Conservation (phyloP, 257 asterid species). For the Solanum sitiens region DNA sequence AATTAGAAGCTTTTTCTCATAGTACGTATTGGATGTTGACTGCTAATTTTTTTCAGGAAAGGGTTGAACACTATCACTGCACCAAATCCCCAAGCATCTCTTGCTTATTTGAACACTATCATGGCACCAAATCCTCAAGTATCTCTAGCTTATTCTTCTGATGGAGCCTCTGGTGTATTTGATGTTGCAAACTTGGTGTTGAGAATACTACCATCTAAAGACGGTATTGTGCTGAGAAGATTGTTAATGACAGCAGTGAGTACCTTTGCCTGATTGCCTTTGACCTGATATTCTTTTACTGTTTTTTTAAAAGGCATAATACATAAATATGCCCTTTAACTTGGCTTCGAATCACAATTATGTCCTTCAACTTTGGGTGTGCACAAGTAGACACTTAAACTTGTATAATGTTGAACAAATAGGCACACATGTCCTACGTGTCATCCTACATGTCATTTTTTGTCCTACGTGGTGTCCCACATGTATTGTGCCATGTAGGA, state of each 20-base stretch:
- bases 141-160: conserved; percentile 31
- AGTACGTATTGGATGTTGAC: not conserved
- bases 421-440: too few species aligned
- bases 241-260: conserved; percentile 85
- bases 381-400: not conserved
- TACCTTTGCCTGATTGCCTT: not conserved
- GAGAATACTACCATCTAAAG: conserved; percentile 67
- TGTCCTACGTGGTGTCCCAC: too few species aligned
- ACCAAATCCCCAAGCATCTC: conserved; percentile 30
- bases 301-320: not conserved
- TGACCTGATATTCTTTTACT: not conserved
- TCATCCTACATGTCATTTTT: too few species aligned
- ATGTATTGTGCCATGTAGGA: too few species aligned
- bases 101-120: conserved; percentile 24
- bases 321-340: not conserved
- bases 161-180: conserved; percentile 32
- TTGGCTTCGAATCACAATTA: too few species aligned
- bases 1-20: not conserved
- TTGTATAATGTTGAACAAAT: too few species aligned
- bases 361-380: not conserved
- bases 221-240: conserved; percentile 77
- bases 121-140: conserved; percentile 29
- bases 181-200: conserved; percentile 59
- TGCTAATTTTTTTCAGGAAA: conserved; percentile 38
- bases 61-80: conserved; percentile 36